A percentile compares a stretch with the other conserved stretches of the same genome.
Conservation (phyloP, 2,329 filamentous ascomycete genomes). For the Fusarium aywerte region DNA sequence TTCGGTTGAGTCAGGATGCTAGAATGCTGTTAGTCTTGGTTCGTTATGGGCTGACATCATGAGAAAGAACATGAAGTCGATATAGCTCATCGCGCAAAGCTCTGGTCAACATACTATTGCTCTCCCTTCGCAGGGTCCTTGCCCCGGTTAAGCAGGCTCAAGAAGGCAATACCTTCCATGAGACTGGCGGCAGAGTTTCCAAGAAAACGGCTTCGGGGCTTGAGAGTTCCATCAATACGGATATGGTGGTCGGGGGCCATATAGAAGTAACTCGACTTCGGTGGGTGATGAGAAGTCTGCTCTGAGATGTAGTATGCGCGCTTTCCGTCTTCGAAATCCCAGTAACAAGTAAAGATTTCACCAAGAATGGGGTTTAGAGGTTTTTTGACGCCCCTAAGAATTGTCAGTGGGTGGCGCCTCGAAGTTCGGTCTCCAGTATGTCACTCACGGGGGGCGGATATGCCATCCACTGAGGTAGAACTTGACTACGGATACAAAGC, state of each 20-base stretch:
- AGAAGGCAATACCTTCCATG: constrained; percentile 95
- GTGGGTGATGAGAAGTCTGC: constrained; percentile 97
- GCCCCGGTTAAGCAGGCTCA: constrained; percentile 84
- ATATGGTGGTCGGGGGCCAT: constrained; percentile 95
- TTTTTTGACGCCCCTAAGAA: constrained; percentile 89
- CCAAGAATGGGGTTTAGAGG: constrained; percentile 96
- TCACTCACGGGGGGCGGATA: constrained; percentile 91
- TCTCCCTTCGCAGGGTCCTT: constrained; percentile 74
- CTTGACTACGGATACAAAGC: constrained; percentile 95
- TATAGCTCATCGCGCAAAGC: not conserved
- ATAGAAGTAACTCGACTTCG: constrained; percentile 99
- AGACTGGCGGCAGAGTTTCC: constrained; percentile 97
- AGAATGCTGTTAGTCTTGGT: constrained; percentile 10
- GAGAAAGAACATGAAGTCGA: not conserved
- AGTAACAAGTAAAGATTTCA: constrained; percentile 94
- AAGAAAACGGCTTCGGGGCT: constrained; percentile 92
- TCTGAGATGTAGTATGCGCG: constrained; percentile 96
- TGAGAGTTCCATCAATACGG: constrained; percentile 93
- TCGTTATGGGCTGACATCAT: not conserved
- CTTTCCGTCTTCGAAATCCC: constrained; percentile 87
- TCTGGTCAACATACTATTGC: constrained; percentile 76
- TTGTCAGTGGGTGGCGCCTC: constrained; percentile 39
- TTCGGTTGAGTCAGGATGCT: constrained; percentile 96
- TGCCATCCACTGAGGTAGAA: constrained; percentile 99
- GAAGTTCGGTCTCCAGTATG: not conserved